Evolutionary conservation across 352 stramenopile genomes (phyloP).

Genomic region (Pythium angustatum): DNA sequence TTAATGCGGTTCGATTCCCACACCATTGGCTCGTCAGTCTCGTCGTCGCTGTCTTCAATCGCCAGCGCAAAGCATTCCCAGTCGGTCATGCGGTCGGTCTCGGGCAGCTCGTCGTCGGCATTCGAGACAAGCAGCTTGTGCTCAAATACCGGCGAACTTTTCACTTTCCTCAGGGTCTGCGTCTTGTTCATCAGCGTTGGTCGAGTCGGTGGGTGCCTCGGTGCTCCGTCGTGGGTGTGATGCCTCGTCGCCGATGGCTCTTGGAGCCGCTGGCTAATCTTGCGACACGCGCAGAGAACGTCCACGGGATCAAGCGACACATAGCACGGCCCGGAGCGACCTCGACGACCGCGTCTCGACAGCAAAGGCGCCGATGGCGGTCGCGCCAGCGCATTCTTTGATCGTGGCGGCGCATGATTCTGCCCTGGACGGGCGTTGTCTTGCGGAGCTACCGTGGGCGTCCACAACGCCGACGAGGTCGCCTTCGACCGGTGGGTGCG

Average conservation of each 20-base stretch:
- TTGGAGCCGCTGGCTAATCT: constrained; percentile 43
- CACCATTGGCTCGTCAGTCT: neutral
- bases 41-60: constrained; percentile 19
- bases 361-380: constrained; percentile 3
- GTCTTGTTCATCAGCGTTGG: neutral
- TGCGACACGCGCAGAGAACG: constrained; percentile 39
- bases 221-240: neutral
- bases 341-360: neutral
- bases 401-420: too few species aligned
- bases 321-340: neutral
- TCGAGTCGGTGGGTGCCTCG: neutral
- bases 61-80: constrained; percentile 17
- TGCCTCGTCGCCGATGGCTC: neutral
- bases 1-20: neutral
- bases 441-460: neutral
- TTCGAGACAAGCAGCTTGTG: neutral
- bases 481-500: neutral
- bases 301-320: constrained; percentile 16
- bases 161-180: constrained; percentile 1
- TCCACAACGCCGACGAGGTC: neutral
- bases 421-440: too few species aligned
- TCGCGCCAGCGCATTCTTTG: neutral
- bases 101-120: constrained; percentile 4
- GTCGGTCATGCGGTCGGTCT: constrained; percentile 16
- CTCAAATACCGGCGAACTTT: constrained; percentile 1